phyloP scores from a whole-genome alignment of 1,284 basidiomycete species.

The Moesziomyces parantarcticus region DNA sequence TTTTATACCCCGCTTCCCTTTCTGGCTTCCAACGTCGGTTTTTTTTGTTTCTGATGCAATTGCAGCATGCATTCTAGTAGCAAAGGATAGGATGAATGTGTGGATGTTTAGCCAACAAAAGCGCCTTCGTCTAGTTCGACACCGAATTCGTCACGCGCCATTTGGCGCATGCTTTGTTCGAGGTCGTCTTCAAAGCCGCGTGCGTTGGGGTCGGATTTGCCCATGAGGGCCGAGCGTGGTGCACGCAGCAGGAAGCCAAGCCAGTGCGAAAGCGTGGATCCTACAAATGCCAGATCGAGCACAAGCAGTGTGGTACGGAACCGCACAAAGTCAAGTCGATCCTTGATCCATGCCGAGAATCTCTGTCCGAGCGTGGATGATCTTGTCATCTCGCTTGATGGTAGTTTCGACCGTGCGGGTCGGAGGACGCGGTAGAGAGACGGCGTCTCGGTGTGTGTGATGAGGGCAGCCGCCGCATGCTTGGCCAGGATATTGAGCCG shows the following conservation, averaged over 20 bases:
- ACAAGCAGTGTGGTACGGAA: slow-evolving; percentile 55
- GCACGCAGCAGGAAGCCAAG: slow-evolving; percentile 29
- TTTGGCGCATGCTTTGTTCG: slow-evolving; percentile 55
- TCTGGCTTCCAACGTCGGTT: not conserved
- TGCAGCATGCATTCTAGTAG: not conserved
- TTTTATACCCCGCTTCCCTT: not conserved
- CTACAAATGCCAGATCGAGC: slow-evolving; percentile 53
- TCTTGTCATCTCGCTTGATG: not conserved
- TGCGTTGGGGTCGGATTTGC: slow-evolving; percentile 26
- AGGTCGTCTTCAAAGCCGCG: slow-evolving; percentile 63
- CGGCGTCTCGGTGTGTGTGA: slow-evolving; percentile 39
- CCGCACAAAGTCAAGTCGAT: slow-evolving; percentile 47
- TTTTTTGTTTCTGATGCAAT: not conserved
- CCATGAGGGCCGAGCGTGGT: slow-evolving; percentile 25
- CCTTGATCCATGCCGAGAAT: slow-evolving; percentile 39
- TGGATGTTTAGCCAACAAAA: slow-evolving; percentile 39
- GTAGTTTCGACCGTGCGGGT: slow-evolving; percentile 7
- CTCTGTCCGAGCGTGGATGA: not conserved
- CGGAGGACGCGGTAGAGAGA: slow-evolving; percentile 47
- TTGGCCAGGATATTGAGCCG: slow-evolving; percentile 63
- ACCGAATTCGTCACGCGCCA: slow-evolving; percentile 59
- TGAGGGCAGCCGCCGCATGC: slow-evolving; percentile 56
- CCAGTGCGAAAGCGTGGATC: slow-evolving; percentile 42
- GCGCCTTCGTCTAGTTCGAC: slow-evolving; percentile 59
- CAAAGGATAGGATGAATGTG: not conserved